Percentiles rank a stretch among this genome's conserved stretches.
Evolutionary conservation across 139 green algal species (phyloP).

Genomic region (Chlorella sp.): DNA sequence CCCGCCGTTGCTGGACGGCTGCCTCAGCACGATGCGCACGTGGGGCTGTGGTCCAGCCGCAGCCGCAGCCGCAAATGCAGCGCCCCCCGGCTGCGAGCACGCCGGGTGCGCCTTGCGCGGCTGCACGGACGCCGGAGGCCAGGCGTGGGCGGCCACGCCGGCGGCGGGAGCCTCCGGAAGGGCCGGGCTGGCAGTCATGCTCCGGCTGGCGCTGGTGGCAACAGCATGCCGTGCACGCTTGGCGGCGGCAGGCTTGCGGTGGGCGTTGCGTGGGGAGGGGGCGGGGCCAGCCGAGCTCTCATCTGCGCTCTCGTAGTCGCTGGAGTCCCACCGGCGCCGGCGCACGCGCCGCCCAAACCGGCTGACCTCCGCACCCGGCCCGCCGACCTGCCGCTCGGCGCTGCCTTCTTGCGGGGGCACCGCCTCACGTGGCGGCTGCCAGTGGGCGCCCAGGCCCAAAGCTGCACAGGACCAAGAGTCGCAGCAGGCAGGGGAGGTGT

Average conservation of each 20-base stretch:
- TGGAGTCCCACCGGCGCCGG: not conserved
- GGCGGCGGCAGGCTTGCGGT: not conserved
- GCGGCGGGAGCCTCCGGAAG: not conserved
- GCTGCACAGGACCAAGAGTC: not conserved
- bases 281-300: not conserved
- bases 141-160: not conserved
- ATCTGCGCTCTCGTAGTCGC: not conserved
- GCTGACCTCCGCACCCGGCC: not conserved
- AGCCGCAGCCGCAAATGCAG: too few species aligned
- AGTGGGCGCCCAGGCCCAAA: not conserved
- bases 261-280: not conserved
- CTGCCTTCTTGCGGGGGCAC: not conserved
- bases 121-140: not conserved
- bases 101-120: too few species aligned
- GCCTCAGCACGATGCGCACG: not conserved
- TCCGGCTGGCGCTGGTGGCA: not conserved
- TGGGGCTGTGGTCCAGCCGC: not conserved
- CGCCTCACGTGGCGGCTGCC: not conserved
- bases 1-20: not conserved
- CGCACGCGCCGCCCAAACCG: not conserved
- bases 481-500: not conserved
- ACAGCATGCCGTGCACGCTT: not conserved
- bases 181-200: not conserved
- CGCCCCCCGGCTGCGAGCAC: too few species aligned
- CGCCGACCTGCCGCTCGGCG: not conserved